Evolutionary conservation across 164 flowering plant species (phyloP), one percentile per base, ranked within the genome.

Genomic region (Dillenia turbinata): DNA sequence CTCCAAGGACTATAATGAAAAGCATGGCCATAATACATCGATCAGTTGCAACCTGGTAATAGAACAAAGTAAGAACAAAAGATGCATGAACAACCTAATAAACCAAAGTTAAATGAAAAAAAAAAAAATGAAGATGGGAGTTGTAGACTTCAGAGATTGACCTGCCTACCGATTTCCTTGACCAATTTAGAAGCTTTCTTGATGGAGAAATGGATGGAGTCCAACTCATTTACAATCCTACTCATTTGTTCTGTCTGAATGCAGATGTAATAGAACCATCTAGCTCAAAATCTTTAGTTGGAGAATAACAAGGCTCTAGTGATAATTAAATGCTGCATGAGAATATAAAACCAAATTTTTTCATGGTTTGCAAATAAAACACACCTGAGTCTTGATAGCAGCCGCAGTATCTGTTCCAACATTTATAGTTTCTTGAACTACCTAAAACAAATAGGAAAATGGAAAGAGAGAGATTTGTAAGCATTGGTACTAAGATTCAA

Each of bases 181-280:
- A 80, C 81, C 69, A 80, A 66, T 63, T 52, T 9, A 17, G 55
- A 52, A 15, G 55, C 55, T 12, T 52, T 92, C 77, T 92, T 92
- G 62, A 92, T 78, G 44, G 98, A 92, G 62, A 93, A 93, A 62
- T 90, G 93, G 64, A 93, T 93, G 5, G 97, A 88, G 69, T 93
- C 98, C 66, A 93, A 75, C 73, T 93, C 98, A 73, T 93, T 90
- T 26, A 93, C 98, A 61, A 90, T 80, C 76, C 97, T 81, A 73
- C 87, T 83, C 98, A 93, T 93, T 83, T 93, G 98, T 59, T 93
- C 98, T 61, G 98, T 90, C 98, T 93, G 79, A 71, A 79, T 13
- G 65, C 15, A 52, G 46, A 52, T 11, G 44, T 26, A 65, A 16
- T 55, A 14, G 49, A 26, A 47, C 10, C 15, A 49, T 51, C 62